phyloP scores from a whole-genome alignment of 192 early-diverging fungal genomes.

The Rhizoclosmatium globosum region DNA sequence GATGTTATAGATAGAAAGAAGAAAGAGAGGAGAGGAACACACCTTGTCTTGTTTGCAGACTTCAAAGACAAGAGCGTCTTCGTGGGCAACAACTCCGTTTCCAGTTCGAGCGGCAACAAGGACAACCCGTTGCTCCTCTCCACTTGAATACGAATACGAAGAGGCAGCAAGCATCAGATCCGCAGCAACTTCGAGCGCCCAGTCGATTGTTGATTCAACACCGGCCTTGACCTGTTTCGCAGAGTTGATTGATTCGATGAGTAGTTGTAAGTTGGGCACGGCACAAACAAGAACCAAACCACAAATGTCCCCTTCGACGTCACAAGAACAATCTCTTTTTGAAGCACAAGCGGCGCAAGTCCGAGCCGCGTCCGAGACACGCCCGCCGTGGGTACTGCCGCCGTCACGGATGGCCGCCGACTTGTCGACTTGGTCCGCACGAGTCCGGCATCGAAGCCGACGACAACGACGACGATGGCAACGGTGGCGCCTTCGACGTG shows the following conservation, averaged over 20 bases:
- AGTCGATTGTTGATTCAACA: constrained; percentile 21
- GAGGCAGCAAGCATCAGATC: constrained; percentile 19
- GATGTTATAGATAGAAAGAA: constrained; percentile 16
- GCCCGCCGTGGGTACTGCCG: too few relatives aligned
- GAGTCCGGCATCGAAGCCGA: not conserved
- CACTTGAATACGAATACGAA: not conserved
- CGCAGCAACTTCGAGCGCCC: constrained; percentile 30
- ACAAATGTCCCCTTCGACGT: constrained; percentile 32
- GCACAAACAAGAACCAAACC: constrained; percentile 9
- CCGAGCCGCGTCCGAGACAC: too few relatives aligned
- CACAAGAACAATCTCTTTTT: constrained; percentile 33
- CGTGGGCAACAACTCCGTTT: constrained; percentile 35
- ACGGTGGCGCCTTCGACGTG: not conserved
- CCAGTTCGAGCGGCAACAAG: constrained; percentile 42
- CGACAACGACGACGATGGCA: not conserved
- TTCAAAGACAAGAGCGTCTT: constrained; percentile 37
- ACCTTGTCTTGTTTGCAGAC: constrained; percentile 47
- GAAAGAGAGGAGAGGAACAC: not conserved
- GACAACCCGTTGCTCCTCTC: not conserved
- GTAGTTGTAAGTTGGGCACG: not conserved
- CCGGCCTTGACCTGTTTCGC: constrained; percentile 14
- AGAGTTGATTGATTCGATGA: not conserved
- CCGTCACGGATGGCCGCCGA: too few relatives aligned
- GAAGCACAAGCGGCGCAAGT: not conserved
- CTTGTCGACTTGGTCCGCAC: too few relatives aligned